phyloP scores from a whole-genome alignment of 768 basidiomycete species.

The Lanmaoa rubissima region DNA sequence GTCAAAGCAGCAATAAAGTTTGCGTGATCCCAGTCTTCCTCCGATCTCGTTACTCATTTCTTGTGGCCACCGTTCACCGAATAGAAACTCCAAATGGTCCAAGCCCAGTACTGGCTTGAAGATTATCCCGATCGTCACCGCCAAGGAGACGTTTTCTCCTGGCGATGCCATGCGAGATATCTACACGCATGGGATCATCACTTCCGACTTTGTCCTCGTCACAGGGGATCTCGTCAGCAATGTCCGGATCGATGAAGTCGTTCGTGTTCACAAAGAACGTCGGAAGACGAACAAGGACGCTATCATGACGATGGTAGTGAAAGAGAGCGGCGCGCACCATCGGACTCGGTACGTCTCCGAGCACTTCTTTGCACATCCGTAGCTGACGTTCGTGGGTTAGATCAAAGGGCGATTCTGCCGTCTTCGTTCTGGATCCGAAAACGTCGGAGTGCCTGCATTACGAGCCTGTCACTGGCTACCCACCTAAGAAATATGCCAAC shows the following conservation, averaged over 20 bases:
- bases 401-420: slow-evolving; percentile 67
- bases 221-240: slow-evolving; percentile 93
- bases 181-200: slow-evolving; percentile 87
- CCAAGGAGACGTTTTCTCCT: slow-evolving; percentile 82
- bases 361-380: neutral
- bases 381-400: slow-evolving; percentile 35
- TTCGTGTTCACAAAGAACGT: slow-evolving; percentile 84
- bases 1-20: slow-evolving; percentile 89
- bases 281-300: slow-evolving; percentile 86
- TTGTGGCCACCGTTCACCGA: neutral
- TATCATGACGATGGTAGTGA: slow-evolving; percentile 95
- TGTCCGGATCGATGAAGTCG: slow-evolving; percentile 85
- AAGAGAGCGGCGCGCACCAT: slow-evolving; percentile 69
- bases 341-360: slow-evolving; percentile 59
- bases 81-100: slow-evolving; percentile 83
- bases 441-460: slow-evolving; percentile 86
- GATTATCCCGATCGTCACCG: slow-evolving; percentile 82
- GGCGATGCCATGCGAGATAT: slow-evolving; percentile 94
- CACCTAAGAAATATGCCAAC: slow-evolving; percentile 54
- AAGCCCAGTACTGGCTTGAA: slow-evolving; percentile 74
- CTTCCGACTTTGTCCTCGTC: slow-evolving; percentile 88
- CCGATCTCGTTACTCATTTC: slow-evolving; percentile 10
- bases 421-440: slow-evolving; percentile 74
- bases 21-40: slow-evolving; percentile 26
- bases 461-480: slow-evolving; percentile 70